Conservation (phyloP, 208 protist genomes). For the Leishmania martiniquensis region DNA sequence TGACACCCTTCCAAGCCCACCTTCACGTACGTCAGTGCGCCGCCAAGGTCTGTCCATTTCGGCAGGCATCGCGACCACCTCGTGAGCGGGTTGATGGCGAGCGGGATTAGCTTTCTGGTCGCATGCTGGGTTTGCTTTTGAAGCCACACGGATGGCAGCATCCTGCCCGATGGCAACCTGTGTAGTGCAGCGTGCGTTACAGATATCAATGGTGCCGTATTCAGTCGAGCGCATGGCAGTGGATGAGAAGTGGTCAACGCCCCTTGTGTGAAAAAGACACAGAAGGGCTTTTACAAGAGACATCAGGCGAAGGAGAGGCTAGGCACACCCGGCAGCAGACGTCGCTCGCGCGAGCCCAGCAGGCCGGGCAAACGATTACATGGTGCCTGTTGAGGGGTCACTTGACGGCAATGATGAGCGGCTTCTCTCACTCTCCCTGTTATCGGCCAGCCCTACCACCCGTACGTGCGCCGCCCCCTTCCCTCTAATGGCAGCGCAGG, state of each 20-base stretch:
- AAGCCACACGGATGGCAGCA: not conserved
- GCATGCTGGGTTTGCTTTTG: conserved; percentile 58
- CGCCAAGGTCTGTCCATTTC: conserved; percentile 29
- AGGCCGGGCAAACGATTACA: not conserved
- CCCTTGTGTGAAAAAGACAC: not conserved
- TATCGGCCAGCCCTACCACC: too few relatives aligned
- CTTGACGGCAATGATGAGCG: not conserved
- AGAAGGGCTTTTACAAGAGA: not conserved
- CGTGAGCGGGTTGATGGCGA: conserved; percentile 61
- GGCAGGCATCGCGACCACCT: conserved; percentile 68
- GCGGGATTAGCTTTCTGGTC: conserved; percentile 36
- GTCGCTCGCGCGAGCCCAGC: not conserved
- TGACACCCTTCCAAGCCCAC: conserved; percentile 85
- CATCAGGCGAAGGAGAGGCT: not conserved
- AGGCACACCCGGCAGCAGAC: not conserved
- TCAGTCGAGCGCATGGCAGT: not conserved
- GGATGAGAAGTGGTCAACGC: not conserved
- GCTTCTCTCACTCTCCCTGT: not conserved
- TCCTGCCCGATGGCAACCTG: not conserved
- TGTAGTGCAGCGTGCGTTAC: not conserved
- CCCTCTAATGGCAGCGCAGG: too few relatives aligned
- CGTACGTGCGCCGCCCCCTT: too few relatives aligned
- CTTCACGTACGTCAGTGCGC: conserved; percentile 15
- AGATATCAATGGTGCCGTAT: not conserved
- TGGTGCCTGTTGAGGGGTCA: not conserved